Evolutionary conservation across 1,284 basidiomycete species (phyloP).

Genomic region (Pseudozyma pruni): DNA sequence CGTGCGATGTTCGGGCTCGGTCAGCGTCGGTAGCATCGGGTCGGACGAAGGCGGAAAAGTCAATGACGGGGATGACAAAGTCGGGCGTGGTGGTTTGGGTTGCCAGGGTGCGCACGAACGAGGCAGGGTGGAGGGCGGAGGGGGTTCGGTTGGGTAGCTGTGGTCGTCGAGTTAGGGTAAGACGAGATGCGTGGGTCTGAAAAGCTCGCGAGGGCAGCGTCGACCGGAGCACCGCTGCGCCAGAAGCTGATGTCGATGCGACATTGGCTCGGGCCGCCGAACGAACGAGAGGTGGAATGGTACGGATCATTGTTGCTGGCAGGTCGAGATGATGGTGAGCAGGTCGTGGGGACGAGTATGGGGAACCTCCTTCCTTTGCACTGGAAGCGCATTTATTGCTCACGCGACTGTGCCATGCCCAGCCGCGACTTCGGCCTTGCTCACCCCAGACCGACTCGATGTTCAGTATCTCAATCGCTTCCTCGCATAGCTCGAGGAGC

Average conservation of each 20-base stretch:
- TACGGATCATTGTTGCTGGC: neutral
- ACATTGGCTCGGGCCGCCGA: neutral
- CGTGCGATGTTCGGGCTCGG: slow-evolving; percentile 75
- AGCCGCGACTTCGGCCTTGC: no score
- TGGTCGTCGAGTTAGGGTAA: neutral
- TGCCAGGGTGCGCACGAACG: slow-evolving; percentile 4
- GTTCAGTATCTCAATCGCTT: no score
- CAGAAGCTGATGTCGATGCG: neutral
- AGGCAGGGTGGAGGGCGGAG: neutral
- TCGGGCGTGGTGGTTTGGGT: slow-evolving; percentile 16
- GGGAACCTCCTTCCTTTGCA: no score
- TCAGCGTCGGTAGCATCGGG: slow-evolving; percentile 71
- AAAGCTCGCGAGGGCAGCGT: neutral
- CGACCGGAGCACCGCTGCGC: neutral
- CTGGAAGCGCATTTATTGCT: no score
- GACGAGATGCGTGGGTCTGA: slow-evolving; percentile 4
- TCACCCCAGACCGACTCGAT: no score
- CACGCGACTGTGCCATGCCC: no score
- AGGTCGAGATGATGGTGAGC: no score
- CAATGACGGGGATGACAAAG: slow-evolving; percentile 75
- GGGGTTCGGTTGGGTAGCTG: neutral
- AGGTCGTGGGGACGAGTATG: no score
- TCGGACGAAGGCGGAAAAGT: slow-evolving; percentile 76
- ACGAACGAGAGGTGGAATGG: neutral
- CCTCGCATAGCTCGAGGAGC: no score